Conservation (phyloP, 2,329 filamentous ascomycete genomes). For the Cladobotryum protrusum region DNA sequence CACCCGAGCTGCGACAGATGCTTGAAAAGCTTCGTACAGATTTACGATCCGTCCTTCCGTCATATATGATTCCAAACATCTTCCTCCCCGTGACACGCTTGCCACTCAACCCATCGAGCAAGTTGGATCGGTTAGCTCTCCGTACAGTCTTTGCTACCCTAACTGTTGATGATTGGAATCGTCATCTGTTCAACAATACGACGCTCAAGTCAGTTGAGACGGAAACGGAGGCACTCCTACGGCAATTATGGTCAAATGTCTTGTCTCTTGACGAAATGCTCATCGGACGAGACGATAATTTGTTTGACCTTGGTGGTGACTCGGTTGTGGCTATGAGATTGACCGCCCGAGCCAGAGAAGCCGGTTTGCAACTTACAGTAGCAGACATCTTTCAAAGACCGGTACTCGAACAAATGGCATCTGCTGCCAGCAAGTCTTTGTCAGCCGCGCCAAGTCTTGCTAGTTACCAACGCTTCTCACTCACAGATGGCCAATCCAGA, state of each 20-base stretch:
- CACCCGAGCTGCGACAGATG: background rate
- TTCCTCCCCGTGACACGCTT: slow-evolving; percentile 7
- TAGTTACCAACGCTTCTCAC: background rate
- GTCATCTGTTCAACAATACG: background rate
- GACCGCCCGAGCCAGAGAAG: slow-evolving; percentile 7
- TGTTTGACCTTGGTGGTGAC: slow-evolving; percentile 15
- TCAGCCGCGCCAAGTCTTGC: background rate
- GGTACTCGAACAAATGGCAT: slow-evolving; percentile 7
- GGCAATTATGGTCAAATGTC: slow-evolving; percentile 11
- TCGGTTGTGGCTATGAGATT: slow-evolving; percentile 13
- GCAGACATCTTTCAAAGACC: slow-evolving; percentile 12
- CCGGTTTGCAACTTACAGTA: slow-evolving; percentile 8
- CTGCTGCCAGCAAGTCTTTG: slow-evolving; percentile 1
- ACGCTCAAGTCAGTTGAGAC: slow-evolving; percentile 1
- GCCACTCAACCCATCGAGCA: slow-evolving; percentile 7
- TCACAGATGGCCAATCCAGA: background rate
- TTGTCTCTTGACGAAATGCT: slow-evolving; percentile 8
- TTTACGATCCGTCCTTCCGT: background rate
- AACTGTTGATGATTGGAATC: background rate
- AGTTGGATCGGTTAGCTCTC: slow-evolving; percentile 7
- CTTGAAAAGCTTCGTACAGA: slow-evolving; percentile 1
- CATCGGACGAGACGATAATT: slow-evolving; percentile 14
- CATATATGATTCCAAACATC: slow-evolving; percentile 8
- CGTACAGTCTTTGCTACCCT: background rate
- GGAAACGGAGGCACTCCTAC: slow-evolving; percentile 8